Evolutionary conservation across 805 yeast genomes (phyloP).

Genomic region (Candida yuanshanica): DNA sequence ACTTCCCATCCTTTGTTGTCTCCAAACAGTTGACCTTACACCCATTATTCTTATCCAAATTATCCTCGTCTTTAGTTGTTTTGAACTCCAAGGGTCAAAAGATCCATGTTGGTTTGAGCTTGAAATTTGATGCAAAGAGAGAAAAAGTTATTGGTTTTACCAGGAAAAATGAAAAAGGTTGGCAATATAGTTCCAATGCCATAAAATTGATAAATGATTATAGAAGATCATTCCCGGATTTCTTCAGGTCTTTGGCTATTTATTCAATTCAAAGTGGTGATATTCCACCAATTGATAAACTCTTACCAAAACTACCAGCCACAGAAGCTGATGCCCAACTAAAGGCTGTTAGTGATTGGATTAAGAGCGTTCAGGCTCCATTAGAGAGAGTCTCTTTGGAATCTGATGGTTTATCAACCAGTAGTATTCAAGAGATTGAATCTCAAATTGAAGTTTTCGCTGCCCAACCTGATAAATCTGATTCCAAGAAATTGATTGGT

Average conservation of each 20-base stretch:
- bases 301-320: conserved; percentile 31
- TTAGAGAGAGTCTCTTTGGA: conserved; percentile 66
- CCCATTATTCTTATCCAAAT: conserved; percentile 64
- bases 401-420: conserved; percentile 69
- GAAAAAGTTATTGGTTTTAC: conserved; percentile 88
- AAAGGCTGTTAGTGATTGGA: conserved; percentile 30
- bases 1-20: conserved; percentile 60
- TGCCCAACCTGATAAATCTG: conserved; percentile 37
- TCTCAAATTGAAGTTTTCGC: conserved; percentile 43
- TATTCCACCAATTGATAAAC: conserved; percentile 26
- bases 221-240: conserved; percentile 50
- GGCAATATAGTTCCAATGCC: conserved; percentile 84
- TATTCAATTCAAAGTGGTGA: conserved; percentile 22
- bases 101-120: conserved; percentile 71
- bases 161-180: conserved; percentile 52
- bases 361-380: conserved; percentile 45
- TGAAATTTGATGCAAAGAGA: conserved; percentile 75
- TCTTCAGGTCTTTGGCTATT: conserved; percentile 40
- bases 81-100: conserved; percentile 46
- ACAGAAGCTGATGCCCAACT: conserved; percentile 25
- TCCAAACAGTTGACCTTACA: conserved; percentile 51
- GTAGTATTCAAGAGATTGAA: conserved; percentile 65
- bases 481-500: conserved; percentile 58
- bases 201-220: conserved; percentile 60
- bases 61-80: conserved; percentile 70